A percentile compares a stretch with the other conserved stretches of the same genome.
Conservation (phyloP, 257 asterid genomes). For the Solanum bulbocastanum region DNA sequence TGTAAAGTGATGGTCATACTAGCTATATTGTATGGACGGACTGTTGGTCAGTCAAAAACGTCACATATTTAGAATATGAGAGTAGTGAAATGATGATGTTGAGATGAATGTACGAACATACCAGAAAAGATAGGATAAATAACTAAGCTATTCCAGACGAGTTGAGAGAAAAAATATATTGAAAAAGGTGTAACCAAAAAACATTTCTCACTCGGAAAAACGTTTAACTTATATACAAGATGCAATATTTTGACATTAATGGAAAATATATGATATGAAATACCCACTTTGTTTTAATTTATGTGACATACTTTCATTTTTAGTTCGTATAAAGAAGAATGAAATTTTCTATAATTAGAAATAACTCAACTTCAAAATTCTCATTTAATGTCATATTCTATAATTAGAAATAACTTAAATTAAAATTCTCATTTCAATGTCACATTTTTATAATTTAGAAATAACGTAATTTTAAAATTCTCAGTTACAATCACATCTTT, state of each 20-base stretch:
- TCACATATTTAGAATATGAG: too few species aligned
- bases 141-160: not conserved
- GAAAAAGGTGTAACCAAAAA: not conserved
- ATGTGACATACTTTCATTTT: not conserved
- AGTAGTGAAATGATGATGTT: not conserved
- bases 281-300: not conserved
- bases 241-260: not conserved
- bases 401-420: not conserved
- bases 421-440: not conserved
- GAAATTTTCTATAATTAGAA: not conserved
- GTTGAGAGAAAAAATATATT: not conserved
- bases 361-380: not conserved
- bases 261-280: not conserved
- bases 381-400: not conserved
- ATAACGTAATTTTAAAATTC: not conserved
- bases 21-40: too few species aligned
- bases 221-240: not conserved
- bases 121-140: not conserved
- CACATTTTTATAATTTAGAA: not conserved
- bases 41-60: not conserved
- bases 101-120: not conserved
- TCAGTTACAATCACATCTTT: not conserved
- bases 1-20: not conserved
- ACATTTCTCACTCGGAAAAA: not conserved
- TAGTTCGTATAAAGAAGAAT: not conserved